Conservation (phyloP, 2,329 filamentous ascomycete species). For the Claviceps maximensis region DNA sequence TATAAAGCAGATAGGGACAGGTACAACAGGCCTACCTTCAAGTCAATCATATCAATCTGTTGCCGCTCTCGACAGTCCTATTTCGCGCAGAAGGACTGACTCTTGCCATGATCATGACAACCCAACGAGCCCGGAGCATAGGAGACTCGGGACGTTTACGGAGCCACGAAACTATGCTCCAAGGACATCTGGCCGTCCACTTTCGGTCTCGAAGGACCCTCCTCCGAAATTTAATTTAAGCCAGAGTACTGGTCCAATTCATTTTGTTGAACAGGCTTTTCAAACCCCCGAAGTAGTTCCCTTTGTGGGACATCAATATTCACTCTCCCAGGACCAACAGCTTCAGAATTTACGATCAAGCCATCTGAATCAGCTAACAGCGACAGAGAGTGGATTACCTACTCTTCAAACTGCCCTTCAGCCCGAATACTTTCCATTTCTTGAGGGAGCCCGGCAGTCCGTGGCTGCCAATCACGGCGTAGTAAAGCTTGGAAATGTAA, state of each 20-base stretch:
- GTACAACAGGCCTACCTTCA: not conserved
- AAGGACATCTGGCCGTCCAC: slow-evolving; percentile 15
- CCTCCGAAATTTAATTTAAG: slow-evolving; percentile 26
- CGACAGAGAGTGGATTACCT: slow-evolving; percentile 21
- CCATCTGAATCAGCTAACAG: slow-evolving; percentile 24
- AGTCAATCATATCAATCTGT: slow-evolving; percentile 6
- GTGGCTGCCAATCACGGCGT: slow-evolving; percentile 26
- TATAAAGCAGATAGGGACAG: not conserved
- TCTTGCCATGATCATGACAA: not conserved
- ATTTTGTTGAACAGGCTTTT: not conserved
- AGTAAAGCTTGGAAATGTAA: slow-evolving; percentile 37
- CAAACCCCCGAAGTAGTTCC: not conserved
- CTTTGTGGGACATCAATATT: not conserved
- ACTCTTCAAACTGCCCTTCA: slow-evolving; percentile 22
- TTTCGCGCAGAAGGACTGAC: not conserved
- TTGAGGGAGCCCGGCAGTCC: slow-evolving; percentile 23
- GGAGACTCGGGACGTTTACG: slow-evolving; percentile 14
- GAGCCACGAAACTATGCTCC: slow-evolving; percentile 31
- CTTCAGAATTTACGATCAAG: slow-evolving; percentile 16
- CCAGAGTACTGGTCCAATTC: not conserved
- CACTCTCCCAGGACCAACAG: not conserved
- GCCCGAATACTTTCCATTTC: slow-evolving; percentile 32
- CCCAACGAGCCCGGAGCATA: slow-evolving; percentile 7
- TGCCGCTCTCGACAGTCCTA: slow-evolving; percentile 1
- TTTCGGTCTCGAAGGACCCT: slow-evolving; percentile 12